phyloP scores from a whole-genome alignment of 441 rosid genomes.

The Erodium moschatum region DNA sequence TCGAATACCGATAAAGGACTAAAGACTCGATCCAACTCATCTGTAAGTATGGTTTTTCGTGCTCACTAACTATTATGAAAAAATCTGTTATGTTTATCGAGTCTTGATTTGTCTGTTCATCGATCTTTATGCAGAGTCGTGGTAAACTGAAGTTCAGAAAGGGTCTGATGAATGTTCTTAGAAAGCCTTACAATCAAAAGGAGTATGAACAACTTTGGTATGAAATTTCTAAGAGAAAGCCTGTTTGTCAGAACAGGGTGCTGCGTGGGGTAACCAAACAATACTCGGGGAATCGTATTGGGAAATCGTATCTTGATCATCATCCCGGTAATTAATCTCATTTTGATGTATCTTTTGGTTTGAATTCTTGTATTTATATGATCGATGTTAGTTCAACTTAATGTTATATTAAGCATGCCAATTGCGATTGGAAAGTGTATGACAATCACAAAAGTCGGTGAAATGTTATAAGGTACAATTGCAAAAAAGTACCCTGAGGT shows the following conservation, averaged over 20 bases:
- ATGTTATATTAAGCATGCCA: neutral
- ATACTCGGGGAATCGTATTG: neutral
- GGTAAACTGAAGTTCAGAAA: neutral
- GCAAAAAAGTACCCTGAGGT: too few species aligned
- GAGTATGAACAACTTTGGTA: neutral
- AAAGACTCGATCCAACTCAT: neutral
- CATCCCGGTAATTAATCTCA: neutral
- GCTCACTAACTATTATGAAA: neutral
- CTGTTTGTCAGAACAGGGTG: neutral
- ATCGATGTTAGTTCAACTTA: neutral
- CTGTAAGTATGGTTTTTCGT: neutral
- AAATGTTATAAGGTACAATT: too few species aligned
- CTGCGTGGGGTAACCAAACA: neutral
- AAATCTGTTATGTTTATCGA: neutral
- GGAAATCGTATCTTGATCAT: neutral
- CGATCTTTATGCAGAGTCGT: neutral
- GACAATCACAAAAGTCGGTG: neutral
- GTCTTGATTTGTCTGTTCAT: neutral
- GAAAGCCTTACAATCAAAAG: neutral
- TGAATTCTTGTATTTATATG: neutral
- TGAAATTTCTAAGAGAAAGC: neutral
- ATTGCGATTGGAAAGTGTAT: neutral
- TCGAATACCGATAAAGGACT: neutral
- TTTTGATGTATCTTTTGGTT: neutral
- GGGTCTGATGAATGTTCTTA: neutral